Base-by-base conservation (phyloP, 2,329 filamentous ascomycete genomes). In the Tolypocladium paradoxum region DNA sequence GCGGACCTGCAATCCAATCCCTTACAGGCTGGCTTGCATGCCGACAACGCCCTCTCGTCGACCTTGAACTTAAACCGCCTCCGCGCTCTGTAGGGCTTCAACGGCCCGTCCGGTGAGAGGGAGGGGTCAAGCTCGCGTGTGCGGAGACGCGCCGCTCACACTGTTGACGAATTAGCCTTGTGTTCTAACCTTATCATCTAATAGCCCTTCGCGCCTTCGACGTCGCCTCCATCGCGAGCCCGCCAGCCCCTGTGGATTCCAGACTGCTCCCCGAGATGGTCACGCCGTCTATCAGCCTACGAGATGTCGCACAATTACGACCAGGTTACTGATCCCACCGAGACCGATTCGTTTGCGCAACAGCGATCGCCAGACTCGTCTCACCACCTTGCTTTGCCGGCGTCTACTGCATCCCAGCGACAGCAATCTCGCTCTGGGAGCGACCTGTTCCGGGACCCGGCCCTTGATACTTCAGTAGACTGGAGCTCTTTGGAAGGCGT, bases 381-480 rank as follows among this genome's bases (percentile, higher is more conserved):
- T 5, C 3, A 29, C 16, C 38, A 29, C 22, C n/a, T 49, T 31
- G 22, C 20, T 16, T 12, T 29, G n/a, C 51, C 55, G 7, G 18
- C 31, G 18, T 12, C 40, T 27, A 14, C n/a, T 24, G 24, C 49
- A 1, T 9, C 29, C 31, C 16, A 24, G 24, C 38, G 43, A 24
- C 43, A 47, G 20, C 43, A 22, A 6, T 34, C 43, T 6, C 48
- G 20, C 1, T 48, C 58, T 9, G n/a, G 48, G 20, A 49, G 54
- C 31, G 55, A 54, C 29, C 48, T 58, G 29, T 57, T 61, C 8
- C 48, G 51, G 18, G 61, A 62, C 33, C 61, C 60, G 6, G 29
- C 24, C 11, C 34, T 49, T 6, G 61, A 66, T 36, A 56, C 66
- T 9, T 47, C 45, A 8, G 53, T 63, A 20, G 61, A 64, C 51